Percentiles rank a stretch among this genome's conserved stretches.
Conservation (phyloP, 129 eudicot species). For the Pittosporum tobira region DNA sequence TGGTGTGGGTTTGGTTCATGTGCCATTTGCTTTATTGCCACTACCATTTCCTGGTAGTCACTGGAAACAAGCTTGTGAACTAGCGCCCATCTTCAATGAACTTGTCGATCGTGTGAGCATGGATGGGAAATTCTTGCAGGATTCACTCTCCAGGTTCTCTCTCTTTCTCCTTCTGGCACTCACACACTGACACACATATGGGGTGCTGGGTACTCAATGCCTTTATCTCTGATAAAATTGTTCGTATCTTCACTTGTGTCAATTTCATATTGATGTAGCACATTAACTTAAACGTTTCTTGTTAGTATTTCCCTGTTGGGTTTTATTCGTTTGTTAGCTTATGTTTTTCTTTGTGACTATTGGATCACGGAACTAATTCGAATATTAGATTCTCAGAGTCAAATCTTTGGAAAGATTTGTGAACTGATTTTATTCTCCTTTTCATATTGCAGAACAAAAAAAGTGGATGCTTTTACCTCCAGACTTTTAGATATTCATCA, state of each 20-base stretch:
- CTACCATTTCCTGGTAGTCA: slow-evolving; percentile 63
- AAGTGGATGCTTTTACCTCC: slow-evolving; percentile 78
- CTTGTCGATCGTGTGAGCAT: slow-evolving; percentile 86
- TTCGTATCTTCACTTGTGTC: background rate
- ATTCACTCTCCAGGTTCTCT: slow-evolving; percentile 74
- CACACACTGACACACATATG: background rate
- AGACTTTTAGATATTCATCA: slow-evolving; percentile 87
- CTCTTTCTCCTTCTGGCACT: slow-evolving; percentile 3
- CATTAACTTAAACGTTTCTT: too few relatives aligned
- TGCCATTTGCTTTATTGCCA: slow-evolving; percentile 77
- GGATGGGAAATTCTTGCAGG: slow-evolving; percentile 81
- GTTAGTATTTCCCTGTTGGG: too few relatives aligned
- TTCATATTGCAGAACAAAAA: slow-evolving; percentile 59
- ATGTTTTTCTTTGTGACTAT: too few relatives aligned
- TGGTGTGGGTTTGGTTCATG: slow-evolving; percentile 91
- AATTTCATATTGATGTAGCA: background rate
- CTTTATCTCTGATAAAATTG: background rate
- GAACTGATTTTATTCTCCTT: slow-evolving; percentile 7
- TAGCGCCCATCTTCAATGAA: slow-evolving; percentile 89
- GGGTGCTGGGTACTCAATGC: background rate
- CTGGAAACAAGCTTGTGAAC: slow-evolving; percentile 80
- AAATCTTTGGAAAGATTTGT: background rate
- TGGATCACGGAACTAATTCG: background rate
- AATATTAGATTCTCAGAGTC: background rate
- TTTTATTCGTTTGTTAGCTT: too few relatives aligned